Evolutionary conservation across 164 flowering plant species (phyloP), one percentile per base, ranked within the genome.

Genomic region (Magnolia changhungtana): DNA sequence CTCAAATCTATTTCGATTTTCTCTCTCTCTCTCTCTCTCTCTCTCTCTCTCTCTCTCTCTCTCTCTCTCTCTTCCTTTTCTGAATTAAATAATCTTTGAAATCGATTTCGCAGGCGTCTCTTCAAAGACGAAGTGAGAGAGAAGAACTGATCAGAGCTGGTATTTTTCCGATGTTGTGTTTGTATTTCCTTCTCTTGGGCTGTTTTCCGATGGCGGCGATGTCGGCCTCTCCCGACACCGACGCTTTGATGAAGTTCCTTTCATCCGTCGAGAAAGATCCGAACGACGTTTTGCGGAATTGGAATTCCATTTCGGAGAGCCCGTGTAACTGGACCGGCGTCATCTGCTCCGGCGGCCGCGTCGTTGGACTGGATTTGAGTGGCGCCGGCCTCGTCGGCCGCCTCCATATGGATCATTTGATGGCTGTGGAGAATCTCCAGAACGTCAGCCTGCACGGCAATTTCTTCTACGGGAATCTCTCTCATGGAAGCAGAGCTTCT

Each of bases 251-350:
- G 68, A 75, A 77, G 14, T 89, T 90, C 82, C 84, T 79, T 80
- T 70, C 78, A 23, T 85, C 88, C 1, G 80, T 89, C 0, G 59
- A 52, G 1, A 65, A 81, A 3, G 92, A 90, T 75, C 90, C 91
- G 13, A 70, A 65, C 3, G 79, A 78, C 0, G 74, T 82, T 24
- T 76, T 93, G 27, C 14, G 66, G 0, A 74, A 72, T 63, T 93
- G 98, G 98, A 73, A 37, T 10, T 1, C 82, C 11, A 29, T 64
- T 51, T 78, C 89, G 69, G 16, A 84, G 1, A 71, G 1, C 55
- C 87, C 89, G 0, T 90, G 98, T 69, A 82, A 88, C 0, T 94
- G 95, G 95, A 74, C 59, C 3, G 98, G 95, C 11, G 86, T 94
- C 50, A 69, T 78, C 14, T 94, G 98, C 80, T 82, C 88, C n/a